These are phyloP conservation scores for Lactarius hengduanensis DNA, from an alignment of 768 basidiomycete species.

Conservation along the genomic window DNA sequence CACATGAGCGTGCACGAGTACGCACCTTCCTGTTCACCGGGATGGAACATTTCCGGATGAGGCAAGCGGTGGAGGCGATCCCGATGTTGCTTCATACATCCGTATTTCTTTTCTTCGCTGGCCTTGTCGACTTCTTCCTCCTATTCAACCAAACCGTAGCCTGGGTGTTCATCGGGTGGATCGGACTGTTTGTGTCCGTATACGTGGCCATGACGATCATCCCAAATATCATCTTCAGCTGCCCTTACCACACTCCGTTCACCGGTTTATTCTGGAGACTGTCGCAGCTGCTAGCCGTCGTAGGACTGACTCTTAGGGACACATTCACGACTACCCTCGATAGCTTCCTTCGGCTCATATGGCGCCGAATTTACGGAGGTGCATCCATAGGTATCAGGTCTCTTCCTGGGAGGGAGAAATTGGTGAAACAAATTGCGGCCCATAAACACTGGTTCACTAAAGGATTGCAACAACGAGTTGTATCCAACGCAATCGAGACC, in stretches of 20 bases:
- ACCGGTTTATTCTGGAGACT: not conserved
- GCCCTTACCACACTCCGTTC: constrained; percentile 10
- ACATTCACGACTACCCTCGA: not conserved
- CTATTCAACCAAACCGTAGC: constrained; percentile 4
- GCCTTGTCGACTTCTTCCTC: constrained; percentile 8
- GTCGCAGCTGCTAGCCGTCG: not conserved
- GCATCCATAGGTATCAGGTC: not conserved
- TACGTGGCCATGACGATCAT: constrained; percentile 2
- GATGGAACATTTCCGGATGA: constrained; percentile 2
- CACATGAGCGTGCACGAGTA: constrained; percentile 3
- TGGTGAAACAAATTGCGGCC: not conserved
- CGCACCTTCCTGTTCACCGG: constrained; percentile 3
- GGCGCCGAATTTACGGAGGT: not conserved
- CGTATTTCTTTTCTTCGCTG: constrained; percentile 8
- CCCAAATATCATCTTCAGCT: constrained; percentile 3
- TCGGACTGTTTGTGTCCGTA: not conserved
- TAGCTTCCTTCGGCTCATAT: not conserved
- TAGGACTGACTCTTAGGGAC: not conserved
- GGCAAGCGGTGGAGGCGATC: constrained; percentile 1
- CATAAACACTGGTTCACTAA: not conserved
- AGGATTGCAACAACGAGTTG: constrained; percentile 4
- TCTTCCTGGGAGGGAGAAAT: not conserved
- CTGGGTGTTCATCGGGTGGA: constrained; percentile 1
- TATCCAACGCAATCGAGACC: constrained; percentile 2
- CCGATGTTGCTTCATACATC: constrained; percentile 6